Conservation (phyloP, 1,284 basidiomycete genomes). For the Leccinum fuscescens region DNA sequence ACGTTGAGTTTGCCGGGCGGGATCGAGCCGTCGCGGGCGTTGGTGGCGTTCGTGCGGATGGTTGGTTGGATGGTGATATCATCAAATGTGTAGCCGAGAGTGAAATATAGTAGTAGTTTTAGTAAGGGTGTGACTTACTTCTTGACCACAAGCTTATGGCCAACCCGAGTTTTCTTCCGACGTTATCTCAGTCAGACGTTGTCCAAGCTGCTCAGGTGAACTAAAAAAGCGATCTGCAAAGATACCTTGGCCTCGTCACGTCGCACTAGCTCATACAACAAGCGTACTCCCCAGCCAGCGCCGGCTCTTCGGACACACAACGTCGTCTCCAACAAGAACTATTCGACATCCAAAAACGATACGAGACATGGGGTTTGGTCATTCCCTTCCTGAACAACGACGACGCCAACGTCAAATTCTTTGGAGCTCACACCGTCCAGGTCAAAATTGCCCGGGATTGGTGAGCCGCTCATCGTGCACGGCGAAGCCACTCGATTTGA, state of each 20-base stretch:
- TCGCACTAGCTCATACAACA: slow-evolving; percentile 52
- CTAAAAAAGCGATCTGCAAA: slow-evolving; percentile 1
- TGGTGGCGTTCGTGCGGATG: slow-evolving; percentile 10
- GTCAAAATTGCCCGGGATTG: slow-evolving; percentile 90
- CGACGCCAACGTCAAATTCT: slow-evolving; percentile 85
- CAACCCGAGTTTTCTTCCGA: slow-evolving; percentile 29
- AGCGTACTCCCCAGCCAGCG: slow-evolving; percentile 53
- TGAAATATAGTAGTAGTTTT: too few relatives aligned
- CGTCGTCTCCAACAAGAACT: slow-evolving; percentile 67
- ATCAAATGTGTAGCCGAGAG: too few relatives aligned
- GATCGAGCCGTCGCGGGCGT: slow-evolving; percentile 10
- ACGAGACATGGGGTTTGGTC: slow-evolving; percentile 76
- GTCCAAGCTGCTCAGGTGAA: slow-evolving; percentile 34
- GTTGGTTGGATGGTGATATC: background rate
- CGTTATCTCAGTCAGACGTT: slow-evolving; percentile 28
- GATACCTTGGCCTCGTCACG: slow-evolving; percentile 10
- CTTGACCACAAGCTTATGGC: slow-evolving; percentile 13
- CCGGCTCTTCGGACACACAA: slow-evolving; percentile 54
- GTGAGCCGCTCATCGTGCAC: slow-evolving; percentile 43
- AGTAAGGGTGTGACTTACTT: too few relatives aligned
- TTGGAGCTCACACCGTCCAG: slow-evolving; percentile 87
- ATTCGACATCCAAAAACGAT: slow-evolving; percentile 70
- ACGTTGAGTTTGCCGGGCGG: slow-evolving; percentile 8
- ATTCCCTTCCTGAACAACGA: slow-evolving; percentile 66
- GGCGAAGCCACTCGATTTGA: slow-evolving; percentile 5